Evolutionary conservation across 73 alveolate species (phyloP), one percentile per base, ranked within the genome.

Genomic region (Breviolum minutum): DNA sequence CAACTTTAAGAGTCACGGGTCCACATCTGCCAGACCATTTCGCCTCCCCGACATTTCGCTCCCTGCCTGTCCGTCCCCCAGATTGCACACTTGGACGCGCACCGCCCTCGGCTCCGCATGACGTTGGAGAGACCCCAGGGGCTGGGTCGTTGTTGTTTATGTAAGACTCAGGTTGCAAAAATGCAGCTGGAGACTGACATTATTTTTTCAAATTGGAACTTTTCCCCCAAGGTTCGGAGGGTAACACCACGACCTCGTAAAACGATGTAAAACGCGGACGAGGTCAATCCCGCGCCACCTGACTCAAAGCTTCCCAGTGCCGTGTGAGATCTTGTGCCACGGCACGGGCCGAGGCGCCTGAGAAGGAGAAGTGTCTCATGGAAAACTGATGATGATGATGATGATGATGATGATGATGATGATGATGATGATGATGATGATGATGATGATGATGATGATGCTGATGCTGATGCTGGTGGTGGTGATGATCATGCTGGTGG

Each of bases 221-320:
- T 68, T 22, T 68, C 24, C 17, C 17, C 54, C 54, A 40, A 40
- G 54, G 54, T 40, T 40, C 54, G 54, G 54, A 66, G 17, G 24
- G 77, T 22, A 68, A 14, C 8, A 77, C 60, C 63, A 0, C 27
- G 2, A 77, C 16, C 61, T 10, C 12, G 22, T 17, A 30, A 77
- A 8, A 27, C 4, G 22, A 77, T 16, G 12, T 12, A 0, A 0
- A 60, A 71, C 26, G 74, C 74, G 74, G 17, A 60, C 86, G 14
- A 16, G 7, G 63, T n/a, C n/a, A n/a, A 26, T 30, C 60, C 11
- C 86, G 24, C 2, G 63, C 40, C 86, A 30, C 92, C 92, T 83
- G 92, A 54, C 92, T 83, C 92, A 83, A 83, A 26, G 92, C 92
- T 26, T 83, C 92, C 92, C 92, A 83, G 61, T 60, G 74, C 54